Evolutionary conservation across 176 grass and related monocot species (phyloP), one percentile per base, ranked within the genome.

Genomic region (Zea luxurians): DNA sequence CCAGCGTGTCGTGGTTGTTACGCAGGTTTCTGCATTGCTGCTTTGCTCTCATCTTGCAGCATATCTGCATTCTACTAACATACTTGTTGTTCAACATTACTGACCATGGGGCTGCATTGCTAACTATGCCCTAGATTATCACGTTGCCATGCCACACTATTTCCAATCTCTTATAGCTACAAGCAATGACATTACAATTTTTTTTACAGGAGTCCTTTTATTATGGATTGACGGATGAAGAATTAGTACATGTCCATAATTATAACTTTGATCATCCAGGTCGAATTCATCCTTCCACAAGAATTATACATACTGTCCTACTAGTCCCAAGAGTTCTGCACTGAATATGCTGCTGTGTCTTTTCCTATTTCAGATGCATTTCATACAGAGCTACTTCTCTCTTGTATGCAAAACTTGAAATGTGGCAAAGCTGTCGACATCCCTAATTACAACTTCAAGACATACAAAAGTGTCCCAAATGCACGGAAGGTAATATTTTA

Each of bases 371-470:
- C 90, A 99, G 96, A 94, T 91, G 92, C 96, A 40, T 99, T 99
- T 81, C 75, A 99, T 83, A 95, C 75, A 37, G 92, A 95, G 55
- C 75, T 90, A 64, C 81, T 99, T 75, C 83, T 97, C 66, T 88
- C 76, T 48, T 97, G 90, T 81, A 92, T 97, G 93, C 88, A 86
- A 57, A 86, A 87, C 37, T 65, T 99, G 86, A 99, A 86, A 68
- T 75, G 42, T 73, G 96, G 96, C 15, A 86, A 86, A 61, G 88
- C 92, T 68, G 88, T 89, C 69, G 86, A 95, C 79, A 86, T 93
- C 71, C 96, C 96, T 74, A 91, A 55, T 70, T 99, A 99, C 68
- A 85, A 99, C 85, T 95, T 95, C 75, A 99, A 87, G 87, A 99
- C 87, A 84, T 82, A 99, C 73, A 90, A 92, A 86, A 91, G 84